Percentiles rank a stretch among this genome's conserved stretches.
Evolutionary conservation across 495 filamentous ascomycete genomes (phyloP).

Genomic region (Daldinia loculata): DNA sequence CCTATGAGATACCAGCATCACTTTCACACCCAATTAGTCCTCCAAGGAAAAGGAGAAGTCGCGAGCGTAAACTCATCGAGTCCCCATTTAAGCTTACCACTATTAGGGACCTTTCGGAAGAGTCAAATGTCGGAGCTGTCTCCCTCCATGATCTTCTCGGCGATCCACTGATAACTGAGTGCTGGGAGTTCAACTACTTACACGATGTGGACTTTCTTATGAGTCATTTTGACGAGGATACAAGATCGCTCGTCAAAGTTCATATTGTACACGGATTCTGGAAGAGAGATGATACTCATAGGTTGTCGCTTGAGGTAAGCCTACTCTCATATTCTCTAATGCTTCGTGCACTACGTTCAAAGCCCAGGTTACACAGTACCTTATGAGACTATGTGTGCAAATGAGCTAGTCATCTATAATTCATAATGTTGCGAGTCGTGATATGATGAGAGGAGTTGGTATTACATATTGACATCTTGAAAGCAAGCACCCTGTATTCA

Average conservation of each 20-base stretch:
- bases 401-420: not conserved
- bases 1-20: slow-evolving; percentile 31
- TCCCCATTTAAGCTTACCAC: slow-evolving; percentile 81
- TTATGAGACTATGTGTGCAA: not conserved
- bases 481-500: not conserved
- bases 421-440: not conserved
- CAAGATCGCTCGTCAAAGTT: slow-evolving; percentile 68
- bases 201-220: slow-evolving; percentile 80
- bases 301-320: slow-evolving; percentile 68
- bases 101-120: slow-evolving; percentile 69
- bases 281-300: slow-evolving; percentile 74
- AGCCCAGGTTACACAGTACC: not conserved
- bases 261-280: slow-evolving; percentile 89
- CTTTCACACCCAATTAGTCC: slow-evolving; percentile 54
- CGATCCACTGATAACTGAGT: slow-evolving; percentile 82
- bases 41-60: slow-evolving; percentile 45
- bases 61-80: slow-evolving; percentile 34
- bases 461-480: not conserved
- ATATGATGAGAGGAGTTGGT: not conserved
- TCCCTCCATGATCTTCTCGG: slow-evolving; percentile 76
- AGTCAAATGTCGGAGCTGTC: slow-evolving; percentile 73
- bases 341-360: not conserved
- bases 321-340: not conserved
- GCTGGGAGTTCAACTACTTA: slow-evolving; percentile 91
- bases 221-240: slow-evolving; percentile 73